These are phyloP conservation scores for Acorus calamus DNA, from an alignment of 106 monocot species.

Conservation along the genomic window DNA sequence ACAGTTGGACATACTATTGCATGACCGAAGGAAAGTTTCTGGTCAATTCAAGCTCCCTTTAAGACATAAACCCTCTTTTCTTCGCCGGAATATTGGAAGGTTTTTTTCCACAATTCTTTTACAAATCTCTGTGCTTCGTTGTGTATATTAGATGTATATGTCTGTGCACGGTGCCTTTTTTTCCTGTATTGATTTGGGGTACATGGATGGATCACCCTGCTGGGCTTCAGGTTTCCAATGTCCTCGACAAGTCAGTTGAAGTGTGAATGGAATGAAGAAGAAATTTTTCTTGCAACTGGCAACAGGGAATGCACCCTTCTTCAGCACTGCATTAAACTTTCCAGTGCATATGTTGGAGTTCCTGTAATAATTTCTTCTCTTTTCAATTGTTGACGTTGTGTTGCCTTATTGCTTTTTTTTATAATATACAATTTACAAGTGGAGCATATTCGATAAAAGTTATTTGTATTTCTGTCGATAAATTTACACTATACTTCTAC, in stretches of 20 bases:
- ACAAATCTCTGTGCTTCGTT: too few relatives aligned
- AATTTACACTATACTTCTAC: too few relatives aligned
- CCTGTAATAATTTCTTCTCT: constrained; percentile 22
- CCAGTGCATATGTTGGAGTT: constrained; percentile 56
- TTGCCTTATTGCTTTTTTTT: too few relatives aligned
- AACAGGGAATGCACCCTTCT: constrained; percentile 26
- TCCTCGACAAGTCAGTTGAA: constrained; percentile 8
- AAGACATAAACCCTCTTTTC: neutral
- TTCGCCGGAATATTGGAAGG: constrained; percentile 1
- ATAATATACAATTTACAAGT: too few relatives aligned
- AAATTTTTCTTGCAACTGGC: constrained; percentile 51
- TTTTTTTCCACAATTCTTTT: neutral
- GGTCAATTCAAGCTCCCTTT: constrained; percentile 26
- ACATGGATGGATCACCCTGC: neutral
- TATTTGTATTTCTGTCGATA: too few relatives aligned
- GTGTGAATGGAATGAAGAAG: constrained; percentile 52
- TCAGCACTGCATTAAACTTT: constrained; percentile 35
- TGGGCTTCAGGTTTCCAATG: constrained; percentile 10
- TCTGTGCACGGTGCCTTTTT: neutral
- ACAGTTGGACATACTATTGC: constrained; percentile 43
- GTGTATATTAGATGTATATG: too few relatives aligned
- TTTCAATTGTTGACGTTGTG: neutral
- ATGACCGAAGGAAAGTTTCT: constrained; percentile 51
- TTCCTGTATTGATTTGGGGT: neutral
- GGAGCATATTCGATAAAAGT: too few relatives aligned